phyloP scores from a whole-genome alignment of 805 yeast genomes.

The Phaffomyces opuntiae region DNA sequence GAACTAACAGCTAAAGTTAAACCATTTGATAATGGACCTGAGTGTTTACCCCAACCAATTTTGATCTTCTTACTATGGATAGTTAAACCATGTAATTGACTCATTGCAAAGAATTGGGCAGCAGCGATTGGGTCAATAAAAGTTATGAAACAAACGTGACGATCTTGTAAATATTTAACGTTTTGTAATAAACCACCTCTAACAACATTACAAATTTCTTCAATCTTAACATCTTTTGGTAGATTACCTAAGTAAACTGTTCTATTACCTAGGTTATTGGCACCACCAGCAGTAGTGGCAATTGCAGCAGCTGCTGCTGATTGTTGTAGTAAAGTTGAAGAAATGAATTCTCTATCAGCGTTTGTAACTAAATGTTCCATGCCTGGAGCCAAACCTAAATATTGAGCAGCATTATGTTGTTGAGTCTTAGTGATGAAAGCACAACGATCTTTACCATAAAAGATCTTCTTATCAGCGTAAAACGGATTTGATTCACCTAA shows the following conservation, averaged over 20 bases:
- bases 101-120: slow-evolving; percentile 93
- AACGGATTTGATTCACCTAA: slow-evolving; percentile 57
- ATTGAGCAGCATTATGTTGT: slow-evolving; percentile 95
- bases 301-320: slow-evolving; percentile 97
- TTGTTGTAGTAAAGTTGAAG: slow-evolving; percentile 80
- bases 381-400: slow-evolving; percentile 85
- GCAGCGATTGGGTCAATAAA: slow-evolving; percentile 97
- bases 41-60: slow-evolving; percentile 97
- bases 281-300: slow-evolving; percentile 92
- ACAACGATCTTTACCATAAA: slow-evolving; percentile 91
- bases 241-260: slow-evolving; percentile 88
- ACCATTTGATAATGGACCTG: slow-evolving; percentile 86
- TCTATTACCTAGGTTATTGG: slow-evolving; percentile 84
- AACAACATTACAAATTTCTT: slow-evolving; percentile 92
- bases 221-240: slow-evolving; percentile 81
- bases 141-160: slow-evolving; percentile 90
- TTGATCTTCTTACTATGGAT: slow-evolving; percentile 82
- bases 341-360: slow-evolving; percentile 50
- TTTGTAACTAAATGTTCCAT: slow-evolving; percentile 73
- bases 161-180: slow-evolving; percentile 71
- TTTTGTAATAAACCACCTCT: slow-evolving; percentile 90
- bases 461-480: slow-evolving; percentile 73
- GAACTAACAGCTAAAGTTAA: slow-evolving; percentile 83
- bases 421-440: slow-evolving; percentile 93
- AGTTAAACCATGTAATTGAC: slow-evolving; percentile 81